phyloP scores from a whole-genome alignment of 768 basidiomycete genomes.

The Auricularia auricula-judae region DNA sequence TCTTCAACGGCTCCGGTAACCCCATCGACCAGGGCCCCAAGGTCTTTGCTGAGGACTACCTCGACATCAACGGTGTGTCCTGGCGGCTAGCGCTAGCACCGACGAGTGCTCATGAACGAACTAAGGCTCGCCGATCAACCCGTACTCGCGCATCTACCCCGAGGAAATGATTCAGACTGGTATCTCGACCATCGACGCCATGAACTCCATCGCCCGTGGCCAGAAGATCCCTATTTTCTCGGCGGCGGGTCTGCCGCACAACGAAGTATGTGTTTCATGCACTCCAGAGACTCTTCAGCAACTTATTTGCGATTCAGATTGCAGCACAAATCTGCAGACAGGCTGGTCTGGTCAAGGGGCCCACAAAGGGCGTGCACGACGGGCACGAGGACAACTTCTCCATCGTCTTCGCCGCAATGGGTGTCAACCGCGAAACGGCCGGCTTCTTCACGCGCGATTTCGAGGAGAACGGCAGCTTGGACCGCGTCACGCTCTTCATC shows the following conservation, averaged over 20 bases:
- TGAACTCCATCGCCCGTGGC: slow-evolving; percentile 99
- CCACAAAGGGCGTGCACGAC: slow-evolving; percentile 95
- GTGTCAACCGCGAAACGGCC: slow-evolving; percentile 99
- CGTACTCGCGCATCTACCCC: slow-evolving; percentile 96
- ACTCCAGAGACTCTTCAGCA: no score
- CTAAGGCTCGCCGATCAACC: slow-evolving; percentile 93
- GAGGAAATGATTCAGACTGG: slow-evolving; percentile 99
- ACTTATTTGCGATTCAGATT: slow-evolving; percentile 43
- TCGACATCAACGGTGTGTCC: slow-evolving; percentile 90
- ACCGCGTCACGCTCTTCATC: slow-evolving; percentile 95
- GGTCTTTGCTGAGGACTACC: slow-evolving; percentile 97
- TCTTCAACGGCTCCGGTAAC: slow-evolving; percentile 97
- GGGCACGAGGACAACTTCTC: slow-evolving; percentile 99
- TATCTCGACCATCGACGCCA: slow-evolving; percentile 94
- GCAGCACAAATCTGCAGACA: slow-evolving; percentile 99
- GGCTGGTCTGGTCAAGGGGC: slow-evolving; percentile 91
- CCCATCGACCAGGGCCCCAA: slow-evolving; percentile 98
- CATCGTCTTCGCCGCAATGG: slow-evolving; percentile 99
- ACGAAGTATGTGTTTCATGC: slow-evolving; percentile 54
- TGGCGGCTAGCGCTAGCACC: slow-evolving; percentile 6
- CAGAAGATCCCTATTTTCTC: slow-evolving; percentile 99
- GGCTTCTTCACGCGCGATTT: slow-evolving; percentile 99
- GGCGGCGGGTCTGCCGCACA: slow-evolving; percentile 96
- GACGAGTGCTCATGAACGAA: slow-evolving; percentile 1
- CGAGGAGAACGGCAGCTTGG: slow-evolving; percentile 94